Evolutionary conservation across 2,329 filamentous ascomycete species (phyloP).

Genomic region (Xylariaceae sp.): DNA sequence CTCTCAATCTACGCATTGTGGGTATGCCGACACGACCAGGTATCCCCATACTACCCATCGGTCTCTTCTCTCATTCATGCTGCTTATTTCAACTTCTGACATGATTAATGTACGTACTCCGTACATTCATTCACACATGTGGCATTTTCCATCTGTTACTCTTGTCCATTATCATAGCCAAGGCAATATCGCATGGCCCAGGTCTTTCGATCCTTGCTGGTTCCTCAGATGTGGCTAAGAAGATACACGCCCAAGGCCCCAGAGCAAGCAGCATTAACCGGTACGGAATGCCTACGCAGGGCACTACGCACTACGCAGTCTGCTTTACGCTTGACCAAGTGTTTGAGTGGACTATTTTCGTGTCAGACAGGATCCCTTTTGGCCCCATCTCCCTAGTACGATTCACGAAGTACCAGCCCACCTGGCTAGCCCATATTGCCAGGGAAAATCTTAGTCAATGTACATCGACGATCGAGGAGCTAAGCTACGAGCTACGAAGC

Average conservation of each 20-base stretch:
- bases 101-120: not conserved
- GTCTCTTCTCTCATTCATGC: no score
- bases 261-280: slow-evolving; percentile 13
- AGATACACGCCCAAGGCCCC: no score
- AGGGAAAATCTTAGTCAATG: slow-evolving; percentile 31
- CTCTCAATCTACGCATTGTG: not conserved
- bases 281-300: not conserved
- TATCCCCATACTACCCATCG: no score
- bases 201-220: not conserved
- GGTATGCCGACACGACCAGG: no score
- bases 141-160: slow-evolving; percentile 14
- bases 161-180: not conserved
- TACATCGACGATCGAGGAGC: slow-evolving; percentile 12
- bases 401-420: no score
- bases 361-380: slow-evolving; percentile 44
- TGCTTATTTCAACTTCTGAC: no score
- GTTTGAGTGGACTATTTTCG: slow-evolving; percentile 37
- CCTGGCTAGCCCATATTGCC: slow-evolving; percentile 35
- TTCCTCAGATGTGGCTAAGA: not conserved
- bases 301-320: no score
- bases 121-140: not conserved
- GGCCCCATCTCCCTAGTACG: slow-evolving; percentile 46
- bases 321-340: slow-evolving; percentile 13
- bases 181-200: not conserved
- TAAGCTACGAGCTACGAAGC: not conserved